Base-by-base conservation (phyloP, 768 basidiomycete genomes). In the Collybiopsis luxurians region DNA sequence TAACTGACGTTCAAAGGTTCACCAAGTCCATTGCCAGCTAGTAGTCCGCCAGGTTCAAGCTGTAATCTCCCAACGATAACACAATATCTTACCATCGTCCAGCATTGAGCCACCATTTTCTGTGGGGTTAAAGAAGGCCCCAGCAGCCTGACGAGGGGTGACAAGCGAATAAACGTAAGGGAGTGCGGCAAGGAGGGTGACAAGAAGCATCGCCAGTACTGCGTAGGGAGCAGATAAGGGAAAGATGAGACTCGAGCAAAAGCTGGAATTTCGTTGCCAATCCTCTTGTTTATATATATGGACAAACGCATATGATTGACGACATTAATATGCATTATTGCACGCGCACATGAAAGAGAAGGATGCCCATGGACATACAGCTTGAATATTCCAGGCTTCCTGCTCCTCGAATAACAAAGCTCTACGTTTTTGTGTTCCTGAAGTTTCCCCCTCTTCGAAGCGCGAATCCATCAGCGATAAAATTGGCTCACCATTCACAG, bases 1-100 rank as follows among this genome's bases (percentile, higher is more conserved):
- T 24, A 15, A 58, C 85, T 76, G 59, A 79, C 77, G 62, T 92
- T 91, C 36, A 92, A 72, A n/a, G 90, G 92, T 69, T 94, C 92
- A 27, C 90, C 90, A 1, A 84, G 76, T 15, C 43, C 51, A 19
- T 50, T 9, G 19, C 51, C 50, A 19, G 51, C 51, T 53, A 40
- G 5, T 80, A 83, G 28, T n/a, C 12, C 17, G 28, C 13, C 10
- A 40, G 4, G 52, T 9, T 53, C 26, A 19, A 26, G 4, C n/a
- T 44, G 17, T 3, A 12, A 30, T 2, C 30, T 17, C 12, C 9
- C 13, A 23, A 31, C 26, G 19, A 17, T 1, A 21, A 10, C 4
- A 30, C 69, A 59, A 3, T 79, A 79, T 15, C 52, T 24, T 38
- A 66, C 76, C 87, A 59, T 69, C 83, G 45, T 87, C 84, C 3